Percentiles rank a stretch among this genome's conserved stretches.
phyloP scores from a whole-genome alignment of 768 basidiomycete genomes.

The Pleurotus tuoliensis region DNA sequence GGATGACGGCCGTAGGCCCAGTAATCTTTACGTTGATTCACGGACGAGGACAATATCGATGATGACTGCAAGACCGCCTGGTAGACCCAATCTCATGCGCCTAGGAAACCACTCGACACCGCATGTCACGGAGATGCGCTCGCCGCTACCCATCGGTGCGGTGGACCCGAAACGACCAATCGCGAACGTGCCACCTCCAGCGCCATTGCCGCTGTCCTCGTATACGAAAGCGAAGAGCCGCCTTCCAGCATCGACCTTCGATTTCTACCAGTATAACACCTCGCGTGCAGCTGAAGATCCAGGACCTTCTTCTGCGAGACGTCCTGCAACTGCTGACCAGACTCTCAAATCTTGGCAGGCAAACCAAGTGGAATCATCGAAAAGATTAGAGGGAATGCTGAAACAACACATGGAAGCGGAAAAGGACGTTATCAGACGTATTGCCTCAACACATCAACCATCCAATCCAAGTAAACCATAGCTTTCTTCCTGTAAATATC shows the following conservation, averaged over 20 bases:
- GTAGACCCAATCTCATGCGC: conserved; percentile 49
- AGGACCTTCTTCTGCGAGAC: conserved; percentile 4
- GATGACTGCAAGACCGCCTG: conserved; percentile 21
- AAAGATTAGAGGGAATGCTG: conserved; percentile 74
- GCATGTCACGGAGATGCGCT: conserved; percentile 43
- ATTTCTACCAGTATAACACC: conserved; percentile 44
- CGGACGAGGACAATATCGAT: conserved; percentile 36
- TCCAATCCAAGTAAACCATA: conserved; percentile 16
- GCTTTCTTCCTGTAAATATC: conserved; percentile 9
- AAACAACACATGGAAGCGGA: conserved; percentile 81
- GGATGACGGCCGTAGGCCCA: conserved; percentile 17
- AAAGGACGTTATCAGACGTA: conserved; percentile 73
- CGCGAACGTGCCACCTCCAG: conserved; percentile 41
- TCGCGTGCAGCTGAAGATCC: conserved; percentile 24
- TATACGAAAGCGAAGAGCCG: conserved; percentile 35
- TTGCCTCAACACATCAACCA: conserved; percentile 43
- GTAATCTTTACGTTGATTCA: conserved; percentile 25
- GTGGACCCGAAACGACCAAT: conserved; percentile 46
- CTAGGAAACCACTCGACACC: conserved; percentile 71
- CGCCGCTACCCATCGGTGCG: conserved; percentile 22
- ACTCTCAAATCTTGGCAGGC: conserved; percentile 29
- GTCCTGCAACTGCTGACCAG: conserved; percentile 22
- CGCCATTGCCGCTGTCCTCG: conserved; percentile 46
- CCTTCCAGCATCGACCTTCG: conserved; percentile 35
- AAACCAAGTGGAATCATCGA: conserved; percentile 52